Evolutionary conservation across 2,329 filamentous ascomycete genomes (phyloP), one percentile per base, ranked within the genome.

Genomic region (Calonectria leucothoes): DNA sequence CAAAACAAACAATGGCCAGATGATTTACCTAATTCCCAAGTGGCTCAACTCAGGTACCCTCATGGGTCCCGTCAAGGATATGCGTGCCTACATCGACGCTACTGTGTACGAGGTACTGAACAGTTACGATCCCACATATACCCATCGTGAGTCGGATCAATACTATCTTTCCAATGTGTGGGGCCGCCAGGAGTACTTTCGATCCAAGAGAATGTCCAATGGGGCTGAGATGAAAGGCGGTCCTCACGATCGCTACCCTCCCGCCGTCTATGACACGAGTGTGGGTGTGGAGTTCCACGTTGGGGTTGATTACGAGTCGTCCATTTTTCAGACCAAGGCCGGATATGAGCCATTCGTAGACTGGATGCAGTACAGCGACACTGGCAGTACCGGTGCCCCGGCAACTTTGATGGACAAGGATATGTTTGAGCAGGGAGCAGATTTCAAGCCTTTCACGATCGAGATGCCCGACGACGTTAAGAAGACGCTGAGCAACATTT

Each of bases 11-110:
- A 81, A 81, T 20, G 82, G 83, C 23, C 79, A 81, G 1, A 81
- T 83, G 73, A 49, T 72, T 25, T 79, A 77, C 39, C 79, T 81
- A 25, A 81, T 84, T 37, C 84, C 86, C 8, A 82, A 82, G 27
- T 87, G 85, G 84, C 80, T 87, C 49, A 87, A 87, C 78, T 87
- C 86, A 6, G 86, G 86, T 10, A 87, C 86, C 39, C 81, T 87
- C 45, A 86, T 88, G 66, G 86, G 84, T 1, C 85, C 85, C 3
- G 76, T 84, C 33, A 78, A 76, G 27, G 79, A 83, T 49, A 27
- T 83, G 69, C 77, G 75, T 42, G 73, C 70, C 25, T 77, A 81
- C 20, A 66, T 83, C n/a, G 66, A 75, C 7, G 81, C 77, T 27
- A 78, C 78, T 23, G 73, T 82, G 73, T 74, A 76, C 8, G 80